Evolutionary conservation across 306 rosid genomes (phyloP).

Genomic region (Arachis hypogaea): DNA sequence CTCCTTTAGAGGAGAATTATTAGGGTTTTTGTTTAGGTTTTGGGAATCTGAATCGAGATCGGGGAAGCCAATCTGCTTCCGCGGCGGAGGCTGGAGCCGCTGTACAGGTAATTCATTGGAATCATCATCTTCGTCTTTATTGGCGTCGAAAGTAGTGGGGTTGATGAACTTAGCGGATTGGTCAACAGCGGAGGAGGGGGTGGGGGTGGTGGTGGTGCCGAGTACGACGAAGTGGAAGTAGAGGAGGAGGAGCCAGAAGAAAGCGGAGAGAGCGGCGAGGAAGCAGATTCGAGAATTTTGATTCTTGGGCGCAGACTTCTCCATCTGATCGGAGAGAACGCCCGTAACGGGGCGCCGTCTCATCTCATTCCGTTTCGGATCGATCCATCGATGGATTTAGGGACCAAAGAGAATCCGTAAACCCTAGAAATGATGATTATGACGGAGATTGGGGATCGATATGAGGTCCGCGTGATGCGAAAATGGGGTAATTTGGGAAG

Average conservation of each 20-base stretch:
- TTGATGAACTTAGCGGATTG: constrained; percentile 43
- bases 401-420: no score
- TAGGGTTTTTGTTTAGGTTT: neutral
- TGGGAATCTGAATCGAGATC: neutral
- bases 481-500: no score
- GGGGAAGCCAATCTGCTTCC: constrained; percentile 28
- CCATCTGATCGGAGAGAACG: constrained; percentile 67
- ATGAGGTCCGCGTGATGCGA: no score
- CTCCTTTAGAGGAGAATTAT: constrained; percentile 2
- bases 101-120: neutral
- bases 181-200: constrained; percentile 25
- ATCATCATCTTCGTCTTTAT: neutral
- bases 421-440: no score
- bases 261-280: constrained; percentile 66
- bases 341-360: constrained; percentile 78
- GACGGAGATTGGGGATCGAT: no score
- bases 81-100: constrained; percentile 9
- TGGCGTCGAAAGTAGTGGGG: constrained; percentile 16
- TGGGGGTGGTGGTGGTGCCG: constrained; percentile 29
- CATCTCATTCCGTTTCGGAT: constrained; percentile 52
- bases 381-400: neutral
- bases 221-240: constrained; percentile 83
- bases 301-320: constrained; percentile 59
- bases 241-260: constrained; percentile 80
- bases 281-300: constrained; percentile 67